Conservation (phyloP, 1,284 basidiomycete species). For the Rhodotorula sp. region DNA sequence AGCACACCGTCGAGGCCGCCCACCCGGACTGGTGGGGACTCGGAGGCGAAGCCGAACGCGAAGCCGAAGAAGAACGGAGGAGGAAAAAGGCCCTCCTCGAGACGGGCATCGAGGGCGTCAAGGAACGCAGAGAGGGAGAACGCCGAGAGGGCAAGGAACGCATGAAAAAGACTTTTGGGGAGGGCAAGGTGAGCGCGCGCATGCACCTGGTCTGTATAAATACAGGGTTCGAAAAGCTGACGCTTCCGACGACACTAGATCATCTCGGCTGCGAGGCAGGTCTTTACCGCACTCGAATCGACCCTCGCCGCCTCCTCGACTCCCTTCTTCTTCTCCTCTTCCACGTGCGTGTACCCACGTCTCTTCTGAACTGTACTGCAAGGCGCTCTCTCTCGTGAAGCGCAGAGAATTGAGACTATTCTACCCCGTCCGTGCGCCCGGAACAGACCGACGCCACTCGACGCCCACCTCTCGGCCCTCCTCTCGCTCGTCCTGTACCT, state of each 20-base stretch:
- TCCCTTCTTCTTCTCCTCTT: conserved; percentile 35
- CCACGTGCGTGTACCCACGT: conserved; percentile 9
- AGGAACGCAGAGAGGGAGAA: conserved; percentile 30
- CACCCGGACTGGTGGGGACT: conserved; percentile 38
- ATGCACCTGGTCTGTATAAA: too few species aligned
- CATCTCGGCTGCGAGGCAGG: conserved; percentile 16
- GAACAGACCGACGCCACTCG: conserved; percentile 47
- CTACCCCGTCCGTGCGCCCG: too few species aligned
- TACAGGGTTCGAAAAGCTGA: too few species aligned
- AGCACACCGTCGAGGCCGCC: conserved; percentile 26
- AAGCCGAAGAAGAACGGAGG: conserved; percentile 27
- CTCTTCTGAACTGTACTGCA: not conserved
- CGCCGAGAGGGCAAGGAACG: conserved; percentile 34
- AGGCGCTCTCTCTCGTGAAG: not conserved
- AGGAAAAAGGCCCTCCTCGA: conserved; percentile 33
- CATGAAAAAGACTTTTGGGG: conserved; percentile 37
- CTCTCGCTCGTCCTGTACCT: conserved; percentile 50
- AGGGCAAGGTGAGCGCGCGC: conserved; percentile 19
- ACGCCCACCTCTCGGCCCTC: conserved; percentile 50
- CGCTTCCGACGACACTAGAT: not conserved
- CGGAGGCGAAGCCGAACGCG: conserved; percentile 36
- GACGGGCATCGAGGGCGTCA: conserved; percentile 32
- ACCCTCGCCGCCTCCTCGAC: conserved; percentile 31
- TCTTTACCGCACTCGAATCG: conserved; percentile 34
- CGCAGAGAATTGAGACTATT: not conserved